These are phyloP conservation scores for Calonectria crousiana DNA, from an alignment of 2,329 filamentous ascomycete species.

Conservation along the genomic window DNA sequence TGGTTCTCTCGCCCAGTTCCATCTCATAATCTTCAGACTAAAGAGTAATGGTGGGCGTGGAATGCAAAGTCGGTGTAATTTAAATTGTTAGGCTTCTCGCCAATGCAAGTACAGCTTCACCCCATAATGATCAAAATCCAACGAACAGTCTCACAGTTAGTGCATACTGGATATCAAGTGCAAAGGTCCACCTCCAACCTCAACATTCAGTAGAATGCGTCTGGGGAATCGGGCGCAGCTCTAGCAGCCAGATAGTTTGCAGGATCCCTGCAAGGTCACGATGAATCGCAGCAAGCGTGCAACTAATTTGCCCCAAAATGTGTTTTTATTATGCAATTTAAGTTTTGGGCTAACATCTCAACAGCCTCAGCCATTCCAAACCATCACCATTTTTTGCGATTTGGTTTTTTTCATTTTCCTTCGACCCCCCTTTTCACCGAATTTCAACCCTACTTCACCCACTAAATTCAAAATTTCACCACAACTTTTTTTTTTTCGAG, in stretches of 20 bases:
- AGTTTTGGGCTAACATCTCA: neutral
- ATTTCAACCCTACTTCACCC: neutral
- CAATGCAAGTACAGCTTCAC: neutral
- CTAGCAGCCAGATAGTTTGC: no score
- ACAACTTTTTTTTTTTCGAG: neutral
- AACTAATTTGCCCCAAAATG: neutral
- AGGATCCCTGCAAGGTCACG: neutral
- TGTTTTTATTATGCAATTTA: constrained; percentile 6
- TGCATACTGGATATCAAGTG: neutral
- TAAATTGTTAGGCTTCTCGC: no score
- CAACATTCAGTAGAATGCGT: no score
- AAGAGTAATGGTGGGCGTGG: no score
- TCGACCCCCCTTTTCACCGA: neutral
- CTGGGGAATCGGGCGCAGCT: neutral
- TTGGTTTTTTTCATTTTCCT: neutral
- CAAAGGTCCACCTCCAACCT: neutral
- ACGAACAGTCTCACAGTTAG: neutral
- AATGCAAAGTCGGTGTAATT: neutral
- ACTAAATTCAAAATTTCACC: neutral
- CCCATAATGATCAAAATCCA: neutral
- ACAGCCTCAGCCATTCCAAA: neutral
- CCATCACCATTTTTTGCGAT: neutral
- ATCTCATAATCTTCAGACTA: neutral
- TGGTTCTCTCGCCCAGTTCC: neutral
- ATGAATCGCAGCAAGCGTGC: neutral